Base-by-base conservation (phyloP, 148 eudicot genomes). In the Dysphania ambrosioides region DNA sequence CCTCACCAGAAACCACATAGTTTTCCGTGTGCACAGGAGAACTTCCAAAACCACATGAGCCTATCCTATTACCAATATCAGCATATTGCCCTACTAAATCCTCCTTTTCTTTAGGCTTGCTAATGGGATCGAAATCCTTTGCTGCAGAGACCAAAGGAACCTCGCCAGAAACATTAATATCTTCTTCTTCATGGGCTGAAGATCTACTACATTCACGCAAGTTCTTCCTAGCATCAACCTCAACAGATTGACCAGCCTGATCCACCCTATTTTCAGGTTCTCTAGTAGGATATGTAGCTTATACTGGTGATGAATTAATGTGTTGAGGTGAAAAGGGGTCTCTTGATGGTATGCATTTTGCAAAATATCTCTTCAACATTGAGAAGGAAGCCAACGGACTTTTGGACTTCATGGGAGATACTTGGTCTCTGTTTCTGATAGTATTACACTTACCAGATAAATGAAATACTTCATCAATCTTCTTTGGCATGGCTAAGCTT, bases 381-480 rank as follows among this genome's bases (percentile, higher is more conserved):
- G 86, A 86, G 56, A 92, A 47, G 47, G 95, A 81, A 77, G 87
- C 88, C 75, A 88, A 78, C 47, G 90, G 92, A 81, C 86, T 90
- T 81, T 69, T 80, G 26, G 86, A 75, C 35, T 75, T 79, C 51
- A 74, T 80, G 5, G 91, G 85, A 26, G 92, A 85, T 44, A 80
- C 72, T 78, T 57, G 58, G 60, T 77, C 47, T 59, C 77, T 76
- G 38, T 74, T 69, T 71, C 80, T 81, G 57, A 32, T 40, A 66
- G 70, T 71, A 77, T 78, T 83, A 70, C 72, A 75, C 74, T 79
- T 49, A 26, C 73, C 81, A 42, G 72, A 80, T 44, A 83, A 60
- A 67, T 72, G 78, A 24, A 76, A 57, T 60, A 82, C 63, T 62
- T 71, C 53, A 49, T 74, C 82, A 34, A 65, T 77, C 71, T 71